Conservation (phyloP, 371 early-diverging fungal species). For the Mortierella sp. region DNA sequence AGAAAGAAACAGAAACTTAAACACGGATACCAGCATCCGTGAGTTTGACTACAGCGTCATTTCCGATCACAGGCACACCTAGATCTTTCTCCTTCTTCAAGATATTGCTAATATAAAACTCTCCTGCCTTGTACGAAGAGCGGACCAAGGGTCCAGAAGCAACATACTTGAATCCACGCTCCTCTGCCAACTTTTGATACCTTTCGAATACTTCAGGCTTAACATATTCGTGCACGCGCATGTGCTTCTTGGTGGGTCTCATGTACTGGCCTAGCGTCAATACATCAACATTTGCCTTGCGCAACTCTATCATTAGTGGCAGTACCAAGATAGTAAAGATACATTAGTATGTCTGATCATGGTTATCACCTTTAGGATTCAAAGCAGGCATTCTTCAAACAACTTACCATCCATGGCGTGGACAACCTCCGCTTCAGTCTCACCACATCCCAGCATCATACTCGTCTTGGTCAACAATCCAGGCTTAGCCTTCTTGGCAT, state of each 20-base stretch:
- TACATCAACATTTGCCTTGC: conserved; percentile 91
- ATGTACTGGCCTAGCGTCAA: conserved; percentile 99
- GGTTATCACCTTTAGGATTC: background rate
- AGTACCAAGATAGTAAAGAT: conserved; percentile 3
- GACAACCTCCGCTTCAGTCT: conserved; percentile 93
- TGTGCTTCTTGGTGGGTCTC: conserved; percentile 98
- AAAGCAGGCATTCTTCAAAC: background rate
- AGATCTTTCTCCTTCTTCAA: conserved; percentile 68
- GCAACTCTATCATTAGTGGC: conserved; percentile 67
- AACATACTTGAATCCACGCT: conserved; percentile 95
- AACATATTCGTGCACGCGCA: conserved; percentile 97
- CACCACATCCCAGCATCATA: conserved; percentile 98
- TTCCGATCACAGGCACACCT: conserved; percentile 27
- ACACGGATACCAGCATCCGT: conserved; percentile 48
- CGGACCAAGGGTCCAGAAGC: conserved; percentile 97
- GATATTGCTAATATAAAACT: conserved; percentile 95
- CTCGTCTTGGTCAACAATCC: conserved; percentile 94
- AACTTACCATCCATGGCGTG: conserved; percentile 83
- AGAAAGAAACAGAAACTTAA: conserved; percentile 12
- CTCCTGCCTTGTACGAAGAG: conserved; percentile 97
- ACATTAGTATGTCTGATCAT: background rate
- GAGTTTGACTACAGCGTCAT: conserved; percentile 54
- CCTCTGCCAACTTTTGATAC: conserved; percentile 88
- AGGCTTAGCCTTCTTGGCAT: conserved; percentile 87
- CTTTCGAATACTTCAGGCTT: conserved; percentile 93